Base-by-base conservation (phyloP, 2,329 filamentous ascomycete species). In the Botrytis paeoniae region DNA sequence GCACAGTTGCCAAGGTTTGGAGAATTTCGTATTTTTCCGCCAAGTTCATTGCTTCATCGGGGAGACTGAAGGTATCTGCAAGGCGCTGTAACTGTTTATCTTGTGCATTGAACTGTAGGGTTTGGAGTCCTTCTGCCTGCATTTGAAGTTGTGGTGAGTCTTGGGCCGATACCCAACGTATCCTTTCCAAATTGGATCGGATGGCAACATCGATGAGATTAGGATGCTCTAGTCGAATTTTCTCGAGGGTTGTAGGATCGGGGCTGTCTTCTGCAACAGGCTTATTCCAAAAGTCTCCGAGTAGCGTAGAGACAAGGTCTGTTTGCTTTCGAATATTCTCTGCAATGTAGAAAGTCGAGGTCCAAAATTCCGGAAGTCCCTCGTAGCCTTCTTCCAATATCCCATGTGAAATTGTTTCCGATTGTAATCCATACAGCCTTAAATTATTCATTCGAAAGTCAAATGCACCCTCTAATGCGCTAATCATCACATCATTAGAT, bases 301-400 rank as follows among this genome's bases (percentile, higher is more conserved):
- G 63, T 45, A 81, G 73, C 20, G 74, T 68, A 10, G 75, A 75
- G 18, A 85, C 85, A 29, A 91, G 84, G 75, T 90, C 87, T 37
- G 88, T 83, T 25, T 91, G 84, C 29, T 89, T 88, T 78, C 89
- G 88, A 20, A 86, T 78, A 75, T 90, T 91, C 80, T 90, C 90
- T 69, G 89, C 87, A 72, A 90, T 84, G 75, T 86, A 89, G 61
- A 84, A 82, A 76, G 88, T 89, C 25, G 93, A 94, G 0, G 95
- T 98, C 96, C 96, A 99, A 62, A 95, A 92, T 74, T 93, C 90
- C 0, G 92, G 89, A 14, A 98, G 85, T 18, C 86, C 88, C 32
- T 90, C 86, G 79, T 94, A 95, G 62, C 89, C 88, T 25, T 86
- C 83, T 3, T 84, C 83, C 16, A 93, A 82, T 37, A 93, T 87